phyloP scores from a whole-genome alignment of 176 grass and related monocot species.

The Oropetium thomaeum region DNA sequence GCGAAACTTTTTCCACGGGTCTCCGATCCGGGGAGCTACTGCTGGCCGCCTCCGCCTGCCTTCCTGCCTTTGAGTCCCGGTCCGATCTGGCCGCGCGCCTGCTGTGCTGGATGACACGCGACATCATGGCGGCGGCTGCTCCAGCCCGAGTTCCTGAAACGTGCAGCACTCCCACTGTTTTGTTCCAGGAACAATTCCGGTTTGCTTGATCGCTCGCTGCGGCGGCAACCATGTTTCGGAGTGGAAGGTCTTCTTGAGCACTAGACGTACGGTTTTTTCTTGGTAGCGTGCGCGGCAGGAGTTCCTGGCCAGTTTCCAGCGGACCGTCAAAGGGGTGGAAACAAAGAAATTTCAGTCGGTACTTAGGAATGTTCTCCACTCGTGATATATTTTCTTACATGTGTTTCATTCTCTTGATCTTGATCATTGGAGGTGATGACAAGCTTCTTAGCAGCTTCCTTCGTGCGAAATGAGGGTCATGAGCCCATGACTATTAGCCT shows the following conservation, averaged over 20 bases:
- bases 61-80: too few relatives aligned
- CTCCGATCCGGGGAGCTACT: slow-evolving; percentile 31
- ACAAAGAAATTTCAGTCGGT: too few relatives aligned
- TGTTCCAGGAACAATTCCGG: neutral
- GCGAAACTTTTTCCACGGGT: neutral
- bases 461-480: neutral
- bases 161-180: too few relatives aligned
- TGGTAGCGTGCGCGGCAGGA: neutral
- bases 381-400: too few relatives aligned
- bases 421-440: neutral
- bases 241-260: neutral
- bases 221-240: neutral
- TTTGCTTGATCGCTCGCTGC: neutral
- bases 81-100: neutral
- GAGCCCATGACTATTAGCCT: neutral
- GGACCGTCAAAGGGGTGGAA: neutral
- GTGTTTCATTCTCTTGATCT: neutral
- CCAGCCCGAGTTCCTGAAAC: neutral
- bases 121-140: slow-evolving; percentile 3
- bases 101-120: slow-evolving; percentile 5
- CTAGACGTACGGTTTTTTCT: neutral
- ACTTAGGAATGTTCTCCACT: slow-evolving; percentile 27
- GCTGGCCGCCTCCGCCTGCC: neutral
- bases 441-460: slow-evolving; percentile 31
- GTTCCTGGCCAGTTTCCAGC: neutral